Conservation (phyloP, 805 yeast genomes). For the Kodamaea leandrae region DNA sequence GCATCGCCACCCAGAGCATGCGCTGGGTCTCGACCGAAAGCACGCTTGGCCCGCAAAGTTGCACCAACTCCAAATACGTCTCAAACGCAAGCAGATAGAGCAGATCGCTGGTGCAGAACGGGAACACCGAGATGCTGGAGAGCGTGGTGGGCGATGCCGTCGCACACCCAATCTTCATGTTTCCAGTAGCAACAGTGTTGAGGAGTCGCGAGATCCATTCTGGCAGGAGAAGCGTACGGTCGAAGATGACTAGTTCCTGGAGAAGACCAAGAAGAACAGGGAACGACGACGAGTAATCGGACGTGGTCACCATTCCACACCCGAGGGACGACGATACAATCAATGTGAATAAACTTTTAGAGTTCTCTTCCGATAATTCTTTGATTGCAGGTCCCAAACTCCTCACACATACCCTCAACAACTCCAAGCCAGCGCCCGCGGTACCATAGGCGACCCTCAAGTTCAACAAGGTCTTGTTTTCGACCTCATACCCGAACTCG, state of each 20-base stretch:
- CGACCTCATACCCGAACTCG: conserved; percentile 37
- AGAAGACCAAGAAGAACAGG: conserved; percentile 29
- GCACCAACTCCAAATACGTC: conserved; percentile 58
- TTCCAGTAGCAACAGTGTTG: not conserved
- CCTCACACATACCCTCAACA: conserved; percentile 32
- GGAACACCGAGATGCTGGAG: conserved; percentile 41
- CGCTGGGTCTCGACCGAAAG: conserved; percentile 48
- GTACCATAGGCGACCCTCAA: conserved; percentile 33
- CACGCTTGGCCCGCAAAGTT: conserved; percentile 45
- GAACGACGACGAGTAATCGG: conserved; percentile 31
- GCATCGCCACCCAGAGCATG: conserved; percentile 59
- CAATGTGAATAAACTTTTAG: conserved; percentile 17
- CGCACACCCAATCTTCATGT: conserved; percentile 30
- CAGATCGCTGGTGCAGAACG: conserved; percentile 41
- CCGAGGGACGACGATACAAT: conserved; percentile 30
- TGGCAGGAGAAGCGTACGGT: not conserved
- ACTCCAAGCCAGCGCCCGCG: conserved; percentile 20
- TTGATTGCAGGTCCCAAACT: conserved; percentile 39
- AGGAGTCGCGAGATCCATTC: not conserved
- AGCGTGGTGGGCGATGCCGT: conserved; percentile 38
- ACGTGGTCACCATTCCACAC: conserved; percentile 28
- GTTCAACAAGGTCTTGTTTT: conserved; percentile 31
- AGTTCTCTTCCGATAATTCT: conserved; percentile 20
- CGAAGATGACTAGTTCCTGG: conserved; percentile 25
- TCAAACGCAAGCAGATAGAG: conserved; percentile 47